Conservation (phyloP, 768 basidiomycete species). For the Tulasnella sp. region DNA sequence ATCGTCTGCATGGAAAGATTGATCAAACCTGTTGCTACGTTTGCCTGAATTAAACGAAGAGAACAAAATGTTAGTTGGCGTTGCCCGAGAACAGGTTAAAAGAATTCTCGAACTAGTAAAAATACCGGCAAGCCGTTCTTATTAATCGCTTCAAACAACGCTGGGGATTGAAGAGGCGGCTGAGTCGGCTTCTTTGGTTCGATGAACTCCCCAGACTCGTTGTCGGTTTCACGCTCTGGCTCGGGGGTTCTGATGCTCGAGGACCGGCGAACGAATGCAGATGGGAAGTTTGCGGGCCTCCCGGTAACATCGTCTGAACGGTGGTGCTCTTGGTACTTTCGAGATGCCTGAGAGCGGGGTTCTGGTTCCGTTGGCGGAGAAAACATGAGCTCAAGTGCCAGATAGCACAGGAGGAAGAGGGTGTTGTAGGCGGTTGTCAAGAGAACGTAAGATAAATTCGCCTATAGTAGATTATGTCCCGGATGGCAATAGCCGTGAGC, state of each 20-base stretch:
- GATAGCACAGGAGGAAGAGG: constrained; percentile 74
- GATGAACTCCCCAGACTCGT: background rate
- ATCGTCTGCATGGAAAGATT: constrained; percentile 80
- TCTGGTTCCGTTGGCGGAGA: constrained; percentile 40
- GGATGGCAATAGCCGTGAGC: constrained; percentile 39
- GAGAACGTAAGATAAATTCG: constrained; percentile 80
- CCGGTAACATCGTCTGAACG: background rate
- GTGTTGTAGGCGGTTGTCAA: constrained; percentile 91
- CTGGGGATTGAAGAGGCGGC: constrained; percentile 37
- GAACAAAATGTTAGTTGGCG: background rate
- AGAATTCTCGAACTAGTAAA: constrained; percentile 58
- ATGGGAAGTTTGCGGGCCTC: background rate
- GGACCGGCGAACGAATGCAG: background rate
- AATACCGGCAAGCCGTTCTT: constrained; percentile 75
- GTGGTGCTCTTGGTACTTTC: background rate
- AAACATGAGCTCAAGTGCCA: constrained; percentile 68
- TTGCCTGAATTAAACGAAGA: constrained; percentile 57
- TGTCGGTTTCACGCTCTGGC: background rate
- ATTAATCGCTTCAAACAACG: constrained; percentile 76
- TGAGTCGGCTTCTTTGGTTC: background rate
- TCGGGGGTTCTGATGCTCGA: background rate
- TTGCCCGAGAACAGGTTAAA: background rate
- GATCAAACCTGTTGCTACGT: constrained; percentile 76
- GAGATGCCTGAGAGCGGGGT: background rate
- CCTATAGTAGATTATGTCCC: constrained; percentile 44